Base-by-base conservation (phyloP, 306 rosid species). In the Prunus kanzakura region DNA sequence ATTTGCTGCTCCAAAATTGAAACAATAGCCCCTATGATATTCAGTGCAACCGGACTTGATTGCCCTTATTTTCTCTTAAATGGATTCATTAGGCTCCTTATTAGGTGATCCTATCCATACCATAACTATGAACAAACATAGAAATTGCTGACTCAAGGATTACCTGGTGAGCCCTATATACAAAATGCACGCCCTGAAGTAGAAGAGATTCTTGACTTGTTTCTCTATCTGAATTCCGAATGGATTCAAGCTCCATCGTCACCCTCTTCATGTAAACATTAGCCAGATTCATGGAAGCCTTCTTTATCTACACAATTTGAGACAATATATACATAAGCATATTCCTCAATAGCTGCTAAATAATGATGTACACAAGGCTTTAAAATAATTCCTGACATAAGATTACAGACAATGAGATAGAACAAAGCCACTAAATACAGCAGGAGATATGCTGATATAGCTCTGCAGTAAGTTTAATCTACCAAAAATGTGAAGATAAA, bases 151-250 rank as follows among this genome's bases (percentile, higher is more conserved):
- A 70, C 43, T 62, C 49, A 69, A 35, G 30, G 64, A 23, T 78
- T 84, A 93, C 98, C 98, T 93, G 94, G 79, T 90, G 93, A 54
- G 97, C 97, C 30, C 96, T 82, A 58, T 90, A 93, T 20, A 96
- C 98, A 78, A 93, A 93, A 69, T 90, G 85, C 49, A 93, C 82
- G 0, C 97, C 97, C 76, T 91, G 98, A 60, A 91, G 93, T 82
- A 93, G 84, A 84, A 93, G 97, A 72, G 98, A 90, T 82, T 91
- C 98, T 87, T 88, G 98, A 87, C 69, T 85, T 29, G 85, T 86
- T 89, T 88, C 94, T 79, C 92, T 87, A 54, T 91, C 96, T n/a
- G 91, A 84, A 77, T 84, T 84, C 22, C 80, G 91, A 78, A 79
- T 49, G 66, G 92, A 87, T 76, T 90, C 87, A 5, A 91, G 86